Base-by-base conservation (phyloP, 2,329 filamentous ascomycete species). In the Botrytis galanthina region DNA sequence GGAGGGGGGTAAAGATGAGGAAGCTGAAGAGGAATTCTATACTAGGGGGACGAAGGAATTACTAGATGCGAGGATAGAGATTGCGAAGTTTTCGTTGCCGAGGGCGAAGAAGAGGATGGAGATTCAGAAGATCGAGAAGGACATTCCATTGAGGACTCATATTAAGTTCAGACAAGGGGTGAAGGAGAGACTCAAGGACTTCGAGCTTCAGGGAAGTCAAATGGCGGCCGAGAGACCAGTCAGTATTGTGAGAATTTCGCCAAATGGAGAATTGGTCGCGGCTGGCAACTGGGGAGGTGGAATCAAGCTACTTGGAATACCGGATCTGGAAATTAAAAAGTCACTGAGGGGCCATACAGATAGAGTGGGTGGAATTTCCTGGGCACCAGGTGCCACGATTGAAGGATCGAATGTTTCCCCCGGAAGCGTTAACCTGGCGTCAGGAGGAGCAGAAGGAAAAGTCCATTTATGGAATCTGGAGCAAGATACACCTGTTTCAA, bases 21-120 rank as follows among this genome's bases (percentile, higher is more conserved):
- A 95, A 71, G 90, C 91, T 78, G 93, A 97, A 77, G 94, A 98
- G 80, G 96, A 99, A 78, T 99, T 98, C 82, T 99, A 98, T 82
- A 97, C 95, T 0, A 88, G 92, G 78, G 96, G 96, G 4, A 89
- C 90, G 1, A 86, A 89, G 6, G 90, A 91, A 59, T 85, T 99
- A 37, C 84, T 97, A 7, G 86, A 92, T 69, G 93, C 94, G 2
- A 88, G 96, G 74, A 89, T 90, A 78, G 88, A 91, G 39, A 94
- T 99, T 75, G 94, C 95, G 10, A 86, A 88, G 63, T 98, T 91
- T 82, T 97, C 94, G 9, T 84, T 99, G 67, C 94, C 94, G 2
- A 87, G 93, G 73, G 93, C 96, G 69, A 93, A 93, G 81, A 88
- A 88, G 77, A 89, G 95, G 76, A 85, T 96, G 6, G 90, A 89